Evolutionary conservation across 2,329 filamentous ascomycete species (phyloP).

Genomic region (Colletotrichum tropicale): DNA sequence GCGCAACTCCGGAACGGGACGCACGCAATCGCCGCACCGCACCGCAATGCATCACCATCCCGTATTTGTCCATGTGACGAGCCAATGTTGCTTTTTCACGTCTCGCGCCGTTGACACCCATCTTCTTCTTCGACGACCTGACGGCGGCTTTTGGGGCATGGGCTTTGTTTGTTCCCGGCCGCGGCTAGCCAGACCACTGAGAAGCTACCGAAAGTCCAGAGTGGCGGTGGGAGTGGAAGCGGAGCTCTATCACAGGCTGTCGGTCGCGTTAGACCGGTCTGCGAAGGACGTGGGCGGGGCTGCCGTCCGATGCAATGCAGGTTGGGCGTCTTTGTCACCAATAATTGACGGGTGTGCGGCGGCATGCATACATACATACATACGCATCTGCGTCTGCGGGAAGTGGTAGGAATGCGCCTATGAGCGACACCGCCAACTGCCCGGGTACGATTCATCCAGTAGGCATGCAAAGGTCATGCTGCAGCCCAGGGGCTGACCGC

Average conservation of each 20-base stretch:
- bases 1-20: slow-evolving; percentile 17
- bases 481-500: slow-evolving; percentile 5
- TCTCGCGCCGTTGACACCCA: slow-evolving; percentile 13
- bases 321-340: slow-evolving; percentile 15
- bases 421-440: slow-evolving; percentile 17
- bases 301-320: slow-evolving; percentile 18
- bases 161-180: background rate
- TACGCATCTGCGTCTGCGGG: slow-evolving; percentile 12
- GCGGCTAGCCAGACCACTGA: slow-evolving; percentile 16
- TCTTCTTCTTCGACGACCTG: background rate
- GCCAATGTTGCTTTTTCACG: background rate
- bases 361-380: slow-evolving; percentile 20
- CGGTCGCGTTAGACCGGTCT: slow-evolving; percentile 2
- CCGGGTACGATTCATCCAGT: slow-evolving; percentile 14
- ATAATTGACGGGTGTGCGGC: slow-evolving; percentile 19
- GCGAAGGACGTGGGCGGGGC: background rate
- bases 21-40: slow-evolving; percentile 8
- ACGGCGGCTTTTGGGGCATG: background rate
- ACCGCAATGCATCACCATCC: background rate
- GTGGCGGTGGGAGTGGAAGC: slow-evolving; percentile 11
- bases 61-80: slow-evolving; percentile 14
- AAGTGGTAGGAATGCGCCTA: slow-evolving; percentile 15
- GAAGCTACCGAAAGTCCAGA: background rate
- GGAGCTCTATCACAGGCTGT: slow-evolving; percentile 5
- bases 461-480: background rate